These are phyloP conservation scores for Quercus ilex DNA, from an alignment of 306 rosid genomes.

Conservation along the genomic window DNA sequence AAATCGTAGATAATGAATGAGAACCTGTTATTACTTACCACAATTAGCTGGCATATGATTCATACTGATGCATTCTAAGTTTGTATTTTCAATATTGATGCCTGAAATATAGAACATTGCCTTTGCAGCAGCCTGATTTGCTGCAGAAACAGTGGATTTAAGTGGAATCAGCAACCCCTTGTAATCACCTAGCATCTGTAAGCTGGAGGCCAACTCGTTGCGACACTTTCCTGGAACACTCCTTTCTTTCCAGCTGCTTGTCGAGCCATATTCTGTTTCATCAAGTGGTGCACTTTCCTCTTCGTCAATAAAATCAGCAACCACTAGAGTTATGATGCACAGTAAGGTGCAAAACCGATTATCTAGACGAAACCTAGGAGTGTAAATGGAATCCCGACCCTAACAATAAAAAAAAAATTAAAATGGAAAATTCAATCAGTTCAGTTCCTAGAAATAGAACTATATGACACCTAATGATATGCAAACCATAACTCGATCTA, in stretches of 20 bases:
- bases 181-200: slow-evolving; percentile 81
- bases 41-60: slow-evolving; percentile 68
- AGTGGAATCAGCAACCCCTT: slow-evolving; percentile 85
- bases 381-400: slow-evolving; percentile 97
- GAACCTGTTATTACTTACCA: slow-evolving; percentile 51
- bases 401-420: slow-evolving; percentile 21
- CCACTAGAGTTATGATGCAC: slow-evolving; percentile 76
- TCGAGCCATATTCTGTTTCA: slow-evolving; percentile 42
- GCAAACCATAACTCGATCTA: background rate
- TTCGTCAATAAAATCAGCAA: slow-evolving; percentile 81
- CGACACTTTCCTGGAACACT: slow-evolving; percentile 58
- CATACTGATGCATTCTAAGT: slow-evolving; percentile 69
- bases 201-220: slow-evolving; percentile 65
- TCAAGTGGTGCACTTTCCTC: slow-evolving; percentile 51
- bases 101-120: slow-evolving; percentile 85
- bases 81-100: slow-evolving; percentile 55
- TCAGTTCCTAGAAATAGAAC: background rate
- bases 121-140: slow-evolving; percentile 93
- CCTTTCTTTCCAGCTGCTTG: slow-evolving; percentile 53
- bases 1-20: slow-evolving; percentile 1
- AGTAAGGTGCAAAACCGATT: slow-evolving; percentile 81
- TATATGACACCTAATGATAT: background rate
- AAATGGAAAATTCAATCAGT: background rate
- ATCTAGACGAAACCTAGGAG: slow-evolving; percentile 89
- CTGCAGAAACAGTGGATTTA: slow-evolving; percentile 56